A percentile compares a stretch with the other conserved stretches of the same genome.
Conservation (phyloP, 2,329 filamentous ascomycete genomes). For the Eutypella sp. region DNA sequence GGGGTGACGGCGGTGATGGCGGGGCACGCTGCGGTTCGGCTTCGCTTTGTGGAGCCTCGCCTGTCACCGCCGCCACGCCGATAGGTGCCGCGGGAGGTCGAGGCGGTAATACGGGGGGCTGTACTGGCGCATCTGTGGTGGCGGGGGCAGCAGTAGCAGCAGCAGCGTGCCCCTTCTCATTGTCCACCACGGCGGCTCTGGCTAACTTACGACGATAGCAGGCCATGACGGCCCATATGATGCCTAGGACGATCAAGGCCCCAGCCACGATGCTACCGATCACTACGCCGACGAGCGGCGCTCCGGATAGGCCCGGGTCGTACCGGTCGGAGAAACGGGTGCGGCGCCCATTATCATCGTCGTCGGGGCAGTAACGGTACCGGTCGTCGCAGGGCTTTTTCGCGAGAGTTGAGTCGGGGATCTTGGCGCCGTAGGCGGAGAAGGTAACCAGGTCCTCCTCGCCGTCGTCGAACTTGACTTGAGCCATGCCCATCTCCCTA, state of each 20-base stretch:
- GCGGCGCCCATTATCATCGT: not conserved
- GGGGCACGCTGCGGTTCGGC: too few species aligned
- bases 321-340: not conserved
- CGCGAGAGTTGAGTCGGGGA: conserved; percentile 16
- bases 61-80: not conserved
- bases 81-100: not conserved
- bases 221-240: not conserved
- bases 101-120: not conserved
- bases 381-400: conserved; percentile 1
- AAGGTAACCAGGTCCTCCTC: conserved; percentile 22
- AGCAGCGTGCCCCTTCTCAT: not conserved
- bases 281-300: not conserved
- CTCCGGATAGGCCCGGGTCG: not conserved
- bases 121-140: not conserved
- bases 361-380: not conserved
- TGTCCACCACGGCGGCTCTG: not conserved
- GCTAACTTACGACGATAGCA: not conserved
- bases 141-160: too few species aligned
- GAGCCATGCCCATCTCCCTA: conserved; percentile 27
- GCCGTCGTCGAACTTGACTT: conserved; percentile 17
- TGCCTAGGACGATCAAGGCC: not conserved
- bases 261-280: not conserved
- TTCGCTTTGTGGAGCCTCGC: too few species aligned
- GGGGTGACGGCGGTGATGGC: not conserved
- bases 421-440: conserved; percentile 15